Base-by-base conservation (phyloP, 2,329 filamentous ascomycete species). In the Pseudogymnoascus sp. region DNA sequence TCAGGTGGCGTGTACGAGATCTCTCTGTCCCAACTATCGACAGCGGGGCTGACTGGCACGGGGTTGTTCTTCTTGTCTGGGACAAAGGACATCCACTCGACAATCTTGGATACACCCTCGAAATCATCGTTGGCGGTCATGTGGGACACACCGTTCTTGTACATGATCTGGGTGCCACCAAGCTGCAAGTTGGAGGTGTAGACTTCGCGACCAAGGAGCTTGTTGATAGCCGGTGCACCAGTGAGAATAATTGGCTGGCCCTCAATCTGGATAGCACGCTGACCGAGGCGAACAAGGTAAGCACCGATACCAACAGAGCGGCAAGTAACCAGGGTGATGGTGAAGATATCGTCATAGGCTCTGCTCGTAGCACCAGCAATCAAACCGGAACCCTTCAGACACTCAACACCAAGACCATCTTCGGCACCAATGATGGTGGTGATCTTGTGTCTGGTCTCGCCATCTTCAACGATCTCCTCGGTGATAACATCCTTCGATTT, bases 141-240 rank as follows among this genome's bases (percentile, higher is more conserved):
- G 80, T 99, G 94, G 20, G 94, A 97, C 41, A 99, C 94, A 85
- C 94, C 94, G 75, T 99, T 99, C 79, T 90, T 92, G 85, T 99
- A 97, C 94, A 99, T 99, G 83, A 99, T 99, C 78, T 99, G 94
- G n/a, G 94, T 99, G 69, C 94, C 94, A 86, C 94, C 94, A 66
- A 99, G 90, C 81, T 99, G 94, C 72, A 99, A 78, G 83, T 99
- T 99, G 64, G 94, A 97, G 22, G 94, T 97, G 80, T 99, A 99
- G 30, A 99, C 93, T 77, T 99, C 94, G 68, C 95, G 91, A 71
- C 94, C 94, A 64, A 99, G 86, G 70, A 99, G 82, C 80, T 97
- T 99, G 85, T 99, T 99, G 75, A 99, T 88, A 63, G 94, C 94
- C 66, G 91, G 90, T 57, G 94, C 94, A 83, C 94, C 94, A 70